Conservation (phyloP, 2,329 filamentous ascomycete species). For the Acarospora socialis region DNA sequence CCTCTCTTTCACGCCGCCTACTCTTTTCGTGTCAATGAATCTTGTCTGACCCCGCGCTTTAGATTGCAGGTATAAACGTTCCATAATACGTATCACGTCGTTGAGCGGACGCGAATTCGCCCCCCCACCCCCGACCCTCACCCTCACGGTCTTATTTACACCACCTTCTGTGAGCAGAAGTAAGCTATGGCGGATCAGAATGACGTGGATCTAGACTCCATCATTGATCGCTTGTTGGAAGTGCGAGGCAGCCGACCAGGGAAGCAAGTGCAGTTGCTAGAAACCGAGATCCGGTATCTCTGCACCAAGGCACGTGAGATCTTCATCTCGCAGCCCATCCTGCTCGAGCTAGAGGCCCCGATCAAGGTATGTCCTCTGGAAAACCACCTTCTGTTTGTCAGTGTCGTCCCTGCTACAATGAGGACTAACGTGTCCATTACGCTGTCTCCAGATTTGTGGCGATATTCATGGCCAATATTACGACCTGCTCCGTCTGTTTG, state of each 20-base stretch:
- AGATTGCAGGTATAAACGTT: no score
- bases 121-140: not conserved
- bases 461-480: conserved; percentile 99
- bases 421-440: not conserved
- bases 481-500: conserved; percentile 90
- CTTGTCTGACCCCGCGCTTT: no score
- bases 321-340: conserved; percentile 97
- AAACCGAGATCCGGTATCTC: conserved; percentile 89
- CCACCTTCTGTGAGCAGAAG: conserved; percentile 21
- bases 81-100: no score
- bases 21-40: no score
- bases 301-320: conserved; percentile 99
- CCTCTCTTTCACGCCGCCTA: no score
- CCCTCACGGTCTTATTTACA: not conserved
- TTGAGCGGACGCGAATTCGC: no score
- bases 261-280: conserved; percentile 94
- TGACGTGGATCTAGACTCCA: conserved; percentile 97
- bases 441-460: conserved; percentile 66
- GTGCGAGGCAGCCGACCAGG: conserved; percentile 94
- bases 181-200: conserved; percentile 58
- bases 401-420: not conserved
- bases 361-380: conserved; percentile 69
- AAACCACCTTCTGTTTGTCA: not conserved
- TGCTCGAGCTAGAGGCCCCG: conserved; percentile 92
- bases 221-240: conserved; percentile 96